phyloP scores from a whole-genome alignment of 2,329 filamentous ascomycete genomes.

The Sarocladium kiliense region DNA sequence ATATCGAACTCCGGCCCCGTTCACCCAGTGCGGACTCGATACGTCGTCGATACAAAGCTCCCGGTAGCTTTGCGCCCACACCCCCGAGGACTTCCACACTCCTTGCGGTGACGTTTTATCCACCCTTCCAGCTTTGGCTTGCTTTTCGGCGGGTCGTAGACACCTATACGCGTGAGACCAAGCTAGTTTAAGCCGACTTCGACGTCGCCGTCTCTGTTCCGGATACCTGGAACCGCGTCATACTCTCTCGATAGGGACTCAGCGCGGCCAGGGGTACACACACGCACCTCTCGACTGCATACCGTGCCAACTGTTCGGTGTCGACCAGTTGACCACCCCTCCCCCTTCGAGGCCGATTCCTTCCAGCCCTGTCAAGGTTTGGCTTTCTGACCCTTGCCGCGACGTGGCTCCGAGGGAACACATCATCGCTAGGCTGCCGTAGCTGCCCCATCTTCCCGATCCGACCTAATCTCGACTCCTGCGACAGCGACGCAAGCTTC shows the following conservation, averaged over 20 bases:
- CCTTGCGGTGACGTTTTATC: neutral
- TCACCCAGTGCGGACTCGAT: constrained; percentile 3
- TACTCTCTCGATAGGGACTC: neutral
- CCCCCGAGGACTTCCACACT: neutral
- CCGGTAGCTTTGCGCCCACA: constrained; percentile 4
- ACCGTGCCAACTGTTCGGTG: constrained; percentile 5
- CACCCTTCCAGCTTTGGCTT: constrained; percentile 4
- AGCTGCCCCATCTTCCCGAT: constrained; percentile 8
- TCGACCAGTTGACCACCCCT: neutral
- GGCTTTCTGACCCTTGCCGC: constrained; percentile 25
- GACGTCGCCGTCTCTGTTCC: neutral
- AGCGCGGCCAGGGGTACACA: neutral
- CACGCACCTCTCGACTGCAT: neutral
- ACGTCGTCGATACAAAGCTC: neutral
- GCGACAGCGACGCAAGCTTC: constrained; percentile 56
- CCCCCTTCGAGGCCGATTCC: constrained; percentile 13
- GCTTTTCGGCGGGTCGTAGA: neutral
- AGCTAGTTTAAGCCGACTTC: neutral
- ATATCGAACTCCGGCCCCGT: neutral
- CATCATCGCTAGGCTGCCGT: constrained; percentile 43
- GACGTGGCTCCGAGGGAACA: constrained; percentile 56
- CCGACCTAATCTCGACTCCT: constrained; percentile 38
- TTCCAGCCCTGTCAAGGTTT: constrained; percentile 12
- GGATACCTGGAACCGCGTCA: constrained; percentile 1
- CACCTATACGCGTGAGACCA: constrained; percentile 1